Evolutionary conservation across 2,329 filamentous ascomycete species (phyloP).

Genomic region (Cercospora sesami): DNA sequence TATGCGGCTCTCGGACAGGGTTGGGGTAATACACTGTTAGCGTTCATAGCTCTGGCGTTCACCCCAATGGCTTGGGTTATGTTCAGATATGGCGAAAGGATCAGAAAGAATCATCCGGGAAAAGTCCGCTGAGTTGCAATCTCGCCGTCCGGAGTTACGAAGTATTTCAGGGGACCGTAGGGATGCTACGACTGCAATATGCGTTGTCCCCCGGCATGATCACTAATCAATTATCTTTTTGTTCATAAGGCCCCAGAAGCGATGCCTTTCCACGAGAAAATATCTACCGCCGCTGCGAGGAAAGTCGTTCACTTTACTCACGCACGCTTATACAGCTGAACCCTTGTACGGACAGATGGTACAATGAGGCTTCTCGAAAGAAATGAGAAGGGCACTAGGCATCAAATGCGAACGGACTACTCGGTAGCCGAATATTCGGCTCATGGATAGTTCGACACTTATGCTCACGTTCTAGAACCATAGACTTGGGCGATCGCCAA

Average conservation of each 20-base stretch:
- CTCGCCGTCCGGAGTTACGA: not conserved
- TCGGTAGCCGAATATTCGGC: not conserved
- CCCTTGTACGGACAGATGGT: not conserved
- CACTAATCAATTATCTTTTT: not conserved
- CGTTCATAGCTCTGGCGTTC: slow-evolving; percentile 51
- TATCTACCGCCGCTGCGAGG: not conserved
- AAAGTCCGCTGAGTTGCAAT: not conserved
- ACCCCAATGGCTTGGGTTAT: slow-evolving; percentile 49
- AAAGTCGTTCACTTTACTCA: not conserved
- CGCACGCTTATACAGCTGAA: not conserved
- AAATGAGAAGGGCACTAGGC: not conserved
- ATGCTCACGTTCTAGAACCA: no score
- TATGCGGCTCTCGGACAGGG: slow-evolving; percentile 61
- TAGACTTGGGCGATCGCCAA: no score
- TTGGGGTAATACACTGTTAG: slow-evolving; percentile 59
- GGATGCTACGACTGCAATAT: not conserved
- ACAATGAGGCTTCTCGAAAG: not conserved
- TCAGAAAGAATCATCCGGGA: slow-evolving; percentile 39
- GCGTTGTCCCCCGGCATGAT: not conserved
- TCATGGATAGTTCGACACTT: no score
- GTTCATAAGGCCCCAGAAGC: not conserved
- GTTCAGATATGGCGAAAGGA: slow-evolving; percentile 49
- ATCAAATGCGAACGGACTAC: not conserved
- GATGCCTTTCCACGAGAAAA: not conserved
- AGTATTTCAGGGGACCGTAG: not conserved